Conservation (phyloP, 176 grass and related monocot genomes). For the Luzula sylvatica region DNA sequence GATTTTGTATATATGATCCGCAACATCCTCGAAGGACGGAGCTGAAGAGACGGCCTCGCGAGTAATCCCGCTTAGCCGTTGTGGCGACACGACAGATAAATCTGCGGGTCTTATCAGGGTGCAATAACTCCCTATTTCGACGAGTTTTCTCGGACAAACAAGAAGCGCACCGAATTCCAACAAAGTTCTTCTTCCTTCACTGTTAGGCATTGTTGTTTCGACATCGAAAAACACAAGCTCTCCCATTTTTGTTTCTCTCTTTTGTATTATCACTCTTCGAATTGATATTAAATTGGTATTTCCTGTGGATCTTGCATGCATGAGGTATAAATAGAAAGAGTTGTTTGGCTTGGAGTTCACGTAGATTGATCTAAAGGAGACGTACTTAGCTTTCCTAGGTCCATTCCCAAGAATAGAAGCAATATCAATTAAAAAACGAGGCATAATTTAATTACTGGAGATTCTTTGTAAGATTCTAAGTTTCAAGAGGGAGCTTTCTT, state of each 20-base stretch:
- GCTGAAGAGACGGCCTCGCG: constrained; percentile 36
- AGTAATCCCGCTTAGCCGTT: constrained; percentile 32
- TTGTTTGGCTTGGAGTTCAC: constrained; percentile 18
- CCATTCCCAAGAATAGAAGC: constrained; percentile 10
- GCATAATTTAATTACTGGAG: constrained; percentile 1
- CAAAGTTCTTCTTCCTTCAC: constrained; percentile 10
- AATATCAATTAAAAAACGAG: neutral
- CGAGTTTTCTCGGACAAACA: constrained; percentile 59
- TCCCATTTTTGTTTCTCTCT: neutral
- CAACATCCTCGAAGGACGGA: constrained; percentile 47
- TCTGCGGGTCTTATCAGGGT: constrained; percentile 39
- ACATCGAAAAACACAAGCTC: constrained; percentile 89
- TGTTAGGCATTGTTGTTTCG: constrained; percentile 43
- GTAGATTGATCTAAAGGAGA: constrained; percentile 12
- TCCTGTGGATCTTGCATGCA: constrained; percentile 12
- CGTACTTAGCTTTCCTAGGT: constrained; percentile 13
- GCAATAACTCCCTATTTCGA: constrained; percentile 65
- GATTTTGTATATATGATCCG: constrained; percentile 43
- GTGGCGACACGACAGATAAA: constrained; percentile 31
- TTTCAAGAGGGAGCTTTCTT: neutral
- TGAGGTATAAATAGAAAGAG: constrained; percentile 17
- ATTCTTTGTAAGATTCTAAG: constrained; percentile 17
- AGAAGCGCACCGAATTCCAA: constrained; percentile 87
- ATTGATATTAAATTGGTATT: neutral
- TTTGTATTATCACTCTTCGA: neutral